Base-by-base conservation (phyloP, 805 yeast genomes). In the Cyberlindnera japonica region DNA sequence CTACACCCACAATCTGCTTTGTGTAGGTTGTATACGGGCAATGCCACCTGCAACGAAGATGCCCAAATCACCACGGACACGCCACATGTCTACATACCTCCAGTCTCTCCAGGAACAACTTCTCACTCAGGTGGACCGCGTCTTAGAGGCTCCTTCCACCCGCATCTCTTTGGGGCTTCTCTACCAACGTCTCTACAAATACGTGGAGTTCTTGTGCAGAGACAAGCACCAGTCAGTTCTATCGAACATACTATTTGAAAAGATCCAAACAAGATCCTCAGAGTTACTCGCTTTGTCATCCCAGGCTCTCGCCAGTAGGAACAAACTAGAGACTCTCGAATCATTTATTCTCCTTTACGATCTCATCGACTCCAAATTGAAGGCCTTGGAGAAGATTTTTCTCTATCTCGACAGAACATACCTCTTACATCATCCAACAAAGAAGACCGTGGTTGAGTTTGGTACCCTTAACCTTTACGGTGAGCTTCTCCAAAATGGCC, bases 361-460 rank as follows among this genome's bases (percentile, higher is more conserved):
- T 16, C 11, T 35, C 9, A 11, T 51, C 1, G 32, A 36, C 6
- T 6, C 31, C 10, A 49, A 45, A 27, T 25, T 46, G 8, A 13
- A 23, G 8, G 22, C 38, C 2, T 15, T 54, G n/a, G 45, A 48
- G 21, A 44, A 33, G 21, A 38, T 55, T 0, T 54, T 43, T 26
- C 35, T 52, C 2, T 54, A 45, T 33, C 35, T 56, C 15, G 59
- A 56, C 26, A 40, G 57, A 35, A 55, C 59, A 2, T 56, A 56
- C 30, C 38, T 56, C 3, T 33, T 56, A 4, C 47, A 45, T 17
- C 59, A 56, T 35, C 58, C 59, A 7, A 35, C 45, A 11, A 56
- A 54, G 43, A 34, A 31, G 22, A 44, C 54, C 2, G 35, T 54
- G 10, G 25, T 21, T 9, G 46, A 47, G 18, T 36, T 35, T 21